Conservation (phyloP, 2,329 filamentous ascomycete genomes). For the Alternaria conjuncta region DNA sequence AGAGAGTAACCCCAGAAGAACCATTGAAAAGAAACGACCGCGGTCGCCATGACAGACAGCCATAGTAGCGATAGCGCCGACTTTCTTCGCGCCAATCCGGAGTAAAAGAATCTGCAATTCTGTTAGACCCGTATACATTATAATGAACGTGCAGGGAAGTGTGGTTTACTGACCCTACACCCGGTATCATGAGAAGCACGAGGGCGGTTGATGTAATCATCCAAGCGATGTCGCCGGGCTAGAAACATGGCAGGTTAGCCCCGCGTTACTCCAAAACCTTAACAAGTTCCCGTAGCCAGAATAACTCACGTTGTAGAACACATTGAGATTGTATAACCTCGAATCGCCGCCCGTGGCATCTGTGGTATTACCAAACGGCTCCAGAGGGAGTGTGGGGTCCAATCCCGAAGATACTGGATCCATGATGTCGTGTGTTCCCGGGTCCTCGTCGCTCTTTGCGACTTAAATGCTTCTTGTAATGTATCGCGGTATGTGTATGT, state of each 20-base stretch:
- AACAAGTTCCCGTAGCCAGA: neutral
- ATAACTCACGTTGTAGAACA: slow-evolving; percentile 76
- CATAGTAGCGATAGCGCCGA: slow-evolving; percentile 86
- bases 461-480: neutral
- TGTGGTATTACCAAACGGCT: slow-evolving; percentile 63
- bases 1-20: slow-evolving; percentile 94
- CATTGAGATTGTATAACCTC: slow-evolving; percentile 74
- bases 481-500: neutral
- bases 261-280: slow-evolving; percentile 21
- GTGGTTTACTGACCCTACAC: slow-evolving; percentile 67
- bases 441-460: neutral
- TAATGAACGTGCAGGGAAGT: neutral
- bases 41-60: slow-evolving; percentile 81
- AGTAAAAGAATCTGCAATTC: slow-evolving; percentile 80
- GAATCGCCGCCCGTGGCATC: slow-evolving; percentile 70
- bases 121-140: slow-evolving; percentile 3
- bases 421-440: slow-evolving; percentile 25
- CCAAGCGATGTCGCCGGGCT: slow-evolving; percentile 85
- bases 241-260: slow-evolving; percentile 30
- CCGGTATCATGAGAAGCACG: slow-evolving; percentile 90
- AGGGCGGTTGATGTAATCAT: slow-evolving; percentile 77
- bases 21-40: slow-evolving; percentile 87
- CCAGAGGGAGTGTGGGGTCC: slow-evolving; percentile 43
- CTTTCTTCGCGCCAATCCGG: slow-evolving; percentile 85
- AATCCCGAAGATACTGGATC: slow-evolving; percentile 34